These are phyloP conservation scores for Fragilariopsis cylindrus DNA, from an alignment of 108 stramenopile genomes.

Conservation along the genomic window DNA sequence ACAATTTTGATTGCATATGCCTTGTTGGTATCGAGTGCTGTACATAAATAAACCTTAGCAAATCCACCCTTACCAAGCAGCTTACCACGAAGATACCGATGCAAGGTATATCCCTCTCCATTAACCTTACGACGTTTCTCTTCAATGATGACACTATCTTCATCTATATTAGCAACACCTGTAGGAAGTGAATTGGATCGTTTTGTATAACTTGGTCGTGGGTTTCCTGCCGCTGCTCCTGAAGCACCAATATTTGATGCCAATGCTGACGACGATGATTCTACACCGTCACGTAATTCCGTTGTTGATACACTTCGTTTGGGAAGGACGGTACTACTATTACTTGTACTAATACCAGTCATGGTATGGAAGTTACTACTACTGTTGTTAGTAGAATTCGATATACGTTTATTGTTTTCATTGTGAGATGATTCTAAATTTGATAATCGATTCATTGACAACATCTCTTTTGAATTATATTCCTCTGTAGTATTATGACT, in stretches of 20 bases:
- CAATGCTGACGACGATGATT: constrained; percentile 18
- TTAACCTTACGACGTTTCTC: constrained; percentile 70
- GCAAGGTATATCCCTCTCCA: constrained; percentile 84
- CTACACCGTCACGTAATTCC: neutral
- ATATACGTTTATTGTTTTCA: constrained; percentile 35
- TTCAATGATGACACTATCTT: constrained; percentile 60
- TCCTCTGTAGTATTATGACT: constrained; percentile 33
- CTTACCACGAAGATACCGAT: constrained; percentile 79
- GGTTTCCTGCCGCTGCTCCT: neutral
- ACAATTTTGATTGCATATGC: constrained; percentile 93
- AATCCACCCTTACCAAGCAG: constrained; percentile 93
- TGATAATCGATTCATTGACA: constrained; percentile 25
- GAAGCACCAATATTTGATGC: constrained; percentile 8
- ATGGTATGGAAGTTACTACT: neutral
- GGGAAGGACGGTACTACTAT: constrained; percentile 3
- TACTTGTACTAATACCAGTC: neutral
- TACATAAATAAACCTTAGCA: constrained; percentile 90
- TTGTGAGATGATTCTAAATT: constrained; percentile 38
- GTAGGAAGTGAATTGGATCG: constrained; percentile 17
- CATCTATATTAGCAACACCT: neutral
- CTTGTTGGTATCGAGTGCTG: constrained; percentile 78
- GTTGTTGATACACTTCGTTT: neutral
- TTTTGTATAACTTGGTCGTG: neutral
- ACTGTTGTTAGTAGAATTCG: constrained; percentile 20
- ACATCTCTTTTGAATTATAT: constrained; percentile 34